These are phyloP conservation scores for Hibiscus mutabilis DNA, from an alignment of 345 rosid species.

Conservation along the genomic window DNA sequence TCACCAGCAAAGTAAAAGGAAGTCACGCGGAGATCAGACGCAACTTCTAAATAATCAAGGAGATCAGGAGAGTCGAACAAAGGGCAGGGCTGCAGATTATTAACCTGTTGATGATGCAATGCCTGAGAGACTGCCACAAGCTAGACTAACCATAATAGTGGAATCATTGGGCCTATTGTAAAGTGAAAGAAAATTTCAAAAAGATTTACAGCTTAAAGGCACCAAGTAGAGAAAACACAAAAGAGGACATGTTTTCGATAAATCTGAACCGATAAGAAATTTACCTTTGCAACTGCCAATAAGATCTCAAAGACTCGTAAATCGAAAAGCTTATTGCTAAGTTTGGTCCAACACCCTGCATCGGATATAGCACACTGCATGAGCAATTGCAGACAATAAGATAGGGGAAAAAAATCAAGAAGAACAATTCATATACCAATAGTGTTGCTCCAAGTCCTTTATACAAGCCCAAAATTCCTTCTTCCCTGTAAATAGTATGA, in stretches of 20 bases:
- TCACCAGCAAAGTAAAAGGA: not conserved
- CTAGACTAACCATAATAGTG: conserved; percentile 49
- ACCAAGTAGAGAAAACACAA: not conserved
- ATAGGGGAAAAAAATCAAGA: conserved; percentile 5
- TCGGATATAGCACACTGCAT: conserved; percentile 6
- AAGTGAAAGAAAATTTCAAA: conserved; percentile 1
- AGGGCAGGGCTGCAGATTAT: not conserved
- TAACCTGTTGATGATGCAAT: conserved; percentile 87
- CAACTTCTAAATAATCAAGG: not conserved
- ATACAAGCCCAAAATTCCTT: conserved; percentile 75
- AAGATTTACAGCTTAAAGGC: not conserved
- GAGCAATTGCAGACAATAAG: not conserved
- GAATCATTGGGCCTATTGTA: conserved; percentile 65
- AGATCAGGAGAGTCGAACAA: not conserved
- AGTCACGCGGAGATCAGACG: conserved; percentile 5
- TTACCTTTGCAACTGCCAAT: conserved; percentile 71
- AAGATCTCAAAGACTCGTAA: conserved; percentile 60
- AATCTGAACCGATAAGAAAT: not conserved
- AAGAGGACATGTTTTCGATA: not conserved
- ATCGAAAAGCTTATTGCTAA: conserved; percentile 83
- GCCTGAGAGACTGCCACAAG: conserved; percentile 93
- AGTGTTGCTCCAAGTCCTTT: conserved; percentile 96
- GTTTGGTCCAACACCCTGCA: conserved; percentile 89
- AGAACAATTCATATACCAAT: conserved; percentile 43
- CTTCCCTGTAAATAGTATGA: conserved; percentile 68